A percentile compares a stretch with the other conserved stretches of the same genome.
phyloP scores from a whole-genome alignment of 352 stramenopile species.

The Phytophthora aleatoria region DNA sequence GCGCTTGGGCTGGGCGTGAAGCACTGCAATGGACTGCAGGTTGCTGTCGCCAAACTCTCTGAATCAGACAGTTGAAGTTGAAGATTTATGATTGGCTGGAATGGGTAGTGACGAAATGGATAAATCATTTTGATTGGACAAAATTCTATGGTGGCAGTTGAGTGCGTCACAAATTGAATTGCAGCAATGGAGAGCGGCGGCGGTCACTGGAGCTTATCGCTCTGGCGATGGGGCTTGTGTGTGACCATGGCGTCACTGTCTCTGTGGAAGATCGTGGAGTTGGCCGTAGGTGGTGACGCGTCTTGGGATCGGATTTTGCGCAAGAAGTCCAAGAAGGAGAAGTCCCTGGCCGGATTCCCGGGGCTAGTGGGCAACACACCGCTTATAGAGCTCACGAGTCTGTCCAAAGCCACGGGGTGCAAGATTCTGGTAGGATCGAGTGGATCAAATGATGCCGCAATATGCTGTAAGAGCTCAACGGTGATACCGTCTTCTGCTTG shows the following conservation, averaged over 20 bases:
- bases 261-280: conserved; percentile 71
- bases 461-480: conserved; percentile 2
- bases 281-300: conserved; percentile 26
- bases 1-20: conserved; percentile 53
- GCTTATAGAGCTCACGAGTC: conserved; percentile 87
- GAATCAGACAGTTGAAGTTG: conserved; percentile 28
- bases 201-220: conserved; percentile 46
- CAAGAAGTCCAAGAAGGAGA: conserved; percentile 35
- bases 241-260: conserved; percentile 69
- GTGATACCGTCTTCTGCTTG: background rate
- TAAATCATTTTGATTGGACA: conserved; percentile 31
- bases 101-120: conserved; percentile 24
- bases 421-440: conserved; percentile 71
- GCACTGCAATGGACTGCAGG: conserved; percentile 35
- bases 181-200: conserved; percentile 28
- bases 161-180: conserved; percentile 26
- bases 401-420: conserved; percentile 92
- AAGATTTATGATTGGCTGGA: conserved; percentile 49
- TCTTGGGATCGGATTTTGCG: conserved; percentile 16
- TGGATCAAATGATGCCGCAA: background rate
- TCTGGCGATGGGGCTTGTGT: conserved; percentile 63
- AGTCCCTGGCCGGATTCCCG: conserved; percentile 57
- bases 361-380: conserved; percentile 94
- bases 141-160: conserved; percentile 37
- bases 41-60: conserved; percentile 31